These are phyloP conservation scores for Persicaria tinctoria DNA, from an alignment of 148 eudicot species.

Conservation along the genomic window DNA sequence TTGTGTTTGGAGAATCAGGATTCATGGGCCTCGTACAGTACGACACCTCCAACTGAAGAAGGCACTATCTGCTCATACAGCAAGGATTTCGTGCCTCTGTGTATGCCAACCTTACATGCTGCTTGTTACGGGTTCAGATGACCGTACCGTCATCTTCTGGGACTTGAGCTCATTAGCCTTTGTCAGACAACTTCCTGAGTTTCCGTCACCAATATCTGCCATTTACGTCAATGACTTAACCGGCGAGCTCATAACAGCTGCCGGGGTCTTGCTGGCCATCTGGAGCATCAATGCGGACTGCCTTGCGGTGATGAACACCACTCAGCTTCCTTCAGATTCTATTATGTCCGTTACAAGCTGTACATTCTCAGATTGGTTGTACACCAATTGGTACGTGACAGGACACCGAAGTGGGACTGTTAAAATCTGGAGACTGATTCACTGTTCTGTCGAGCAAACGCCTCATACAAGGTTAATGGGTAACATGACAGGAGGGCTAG, in stretches of 20 bases:
- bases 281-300: constrained; percentile 95
- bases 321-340: constrained; percentile 85
- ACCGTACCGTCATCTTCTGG: constrained; percentile 79
- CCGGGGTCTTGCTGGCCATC: constrained; percentile 77
- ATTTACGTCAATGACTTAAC: constrained; percentile 68
- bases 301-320: constrained; percentile 74
- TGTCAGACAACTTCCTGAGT: constrained; percentile 83
- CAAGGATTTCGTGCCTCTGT: constrained; percentile 63
- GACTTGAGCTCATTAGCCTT: constrained; percentile 77
- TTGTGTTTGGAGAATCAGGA: constrained; percentile 74
- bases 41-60: constrained; percentile 55
- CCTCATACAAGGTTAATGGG: constrained; percentile 25
- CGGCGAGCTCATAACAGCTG: constrained; percentile 82
- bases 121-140: constrained; percentile 89
- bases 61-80: constrained; percentile 64
- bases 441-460: constrained; percentile 38
- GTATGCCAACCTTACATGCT: constrained; percentile 94
- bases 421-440: constrained; percentile 87
- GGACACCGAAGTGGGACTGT: constrained; percentile 93
- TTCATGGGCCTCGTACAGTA: constrained; percentile 37
- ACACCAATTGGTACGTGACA: constrained; percentile 81
- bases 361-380: constrained; percentile 74
- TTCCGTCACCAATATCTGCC: constrained; percentile 91
- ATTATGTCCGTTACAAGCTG: constrained; percentile 68
- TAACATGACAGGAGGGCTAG: constrained; percentile 34